Conservation (phyloP, 805 yeast genomes). For the Monosporozyma aerobia region DNA sequence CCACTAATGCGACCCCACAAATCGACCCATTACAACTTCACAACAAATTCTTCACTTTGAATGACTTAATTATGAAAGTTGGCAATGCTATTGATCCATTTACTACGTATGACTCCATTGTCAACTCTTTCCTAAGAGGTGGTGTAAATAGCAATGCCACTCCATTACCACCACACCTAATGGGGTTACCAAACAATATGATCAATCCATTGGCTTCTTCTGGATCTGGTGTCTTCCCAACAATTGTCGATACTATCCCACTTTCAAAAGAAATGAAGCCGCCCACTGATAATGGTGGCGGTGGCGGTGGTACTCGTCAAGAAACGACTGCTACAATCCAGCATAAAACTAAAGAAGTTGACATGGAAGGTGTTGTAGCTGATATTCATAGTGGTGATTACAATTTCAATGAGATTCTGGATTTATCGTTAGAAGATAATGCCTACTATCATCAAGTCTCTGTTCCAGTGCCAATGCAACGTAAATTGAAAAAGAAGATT, state of each 20-base stretch:
- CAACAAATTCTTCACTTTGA: slow-evolving; percentile 19
- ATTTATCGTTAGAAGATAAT: slow-evolving; percentile 17
- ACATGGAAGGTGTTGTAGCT: slow-evolving; percentile 5
- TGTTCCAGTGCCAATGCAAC: slow-evolving; percentile 22
- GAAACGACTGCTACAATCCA: neutral
- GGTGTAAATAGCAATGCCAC: neutral
- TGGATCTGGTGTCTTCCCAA: too few species aligned
- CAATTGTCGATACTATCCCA: neutral
- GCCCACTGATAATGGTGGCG: neutral
- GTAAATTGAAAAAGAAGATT: slow-evolving; percentile 8
- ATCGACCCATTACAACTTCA: slow-evolving; percentile 11
- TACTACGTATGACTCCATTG: slow-evolving; percentile 14
- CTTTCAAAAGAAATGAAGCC: neutral
- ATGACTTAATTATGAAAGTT: slow-evolving; percentile 16
- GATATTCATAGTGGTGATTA: slow-evolving; percentile 15
- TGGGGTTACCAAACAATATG: neutral
- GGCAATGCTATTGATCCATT: slow-evolving; percentile 24
- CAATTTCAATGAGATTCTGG: slow-evolving; percentile 21
- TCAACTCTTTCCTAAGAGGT: neutral
- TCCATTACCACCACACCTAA: neutral
- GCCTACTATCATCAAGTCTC: slow-evolving; percentile 20
- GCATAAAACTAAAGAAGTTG: neutral
- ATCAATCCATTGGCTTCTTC: neutral
- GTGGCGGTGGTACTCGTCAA: neutral
- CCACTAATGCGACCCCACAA: neutral